These are phyloP conservation scores for Omphalea diandra DNA, from an alignment of 441 rosid species.

Conservation along the genomic window DNA sequence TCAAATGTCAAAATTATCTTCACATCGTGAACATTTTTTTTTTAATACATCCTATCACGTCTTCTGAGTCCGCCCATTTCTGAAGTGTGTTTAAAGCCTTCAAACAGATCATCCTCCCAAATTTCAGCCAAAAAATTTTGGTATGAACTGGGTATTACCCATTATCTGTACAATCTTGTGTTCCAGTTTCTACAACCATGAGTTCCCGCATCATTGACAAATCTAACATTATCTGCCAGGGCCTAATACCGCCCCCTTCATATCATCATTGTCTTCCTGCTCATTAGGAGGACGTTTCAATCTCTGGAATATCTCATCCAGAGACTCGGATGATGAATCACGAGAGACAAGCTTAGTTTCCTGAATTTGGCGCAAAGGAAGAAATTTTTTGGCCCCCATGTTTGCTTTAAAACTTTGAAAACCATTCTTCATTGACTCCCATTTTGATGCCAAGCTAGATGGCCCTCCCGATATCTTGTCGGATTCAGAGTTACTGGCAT, in stretches of 20 bases:
- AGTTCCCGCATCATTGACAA: slow-evolving; percentile 2
- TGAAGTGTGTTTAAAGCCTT: slow-evolving; percentile 10
- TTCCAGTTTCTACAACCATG: slow-evolving; percentile 19
- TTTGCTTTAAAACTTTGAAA: slow-evolving; percentile 86
- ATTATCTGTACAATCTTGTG: slow-evolving; percentile 35
- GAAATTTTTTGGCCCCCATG: slow-evolving; percentile 63
- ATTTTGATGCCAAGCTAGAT: slow-evolving; percentile 61
- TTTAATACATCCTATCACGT: neutral
- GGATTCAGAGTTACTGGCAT: slow-evolving; percentile 38
- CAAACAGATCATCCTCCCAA: slow-evolving; percentile 12
- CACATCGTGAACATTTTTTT: neutral
- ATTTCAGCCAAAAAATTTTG: slow-evolving; percentile 4
- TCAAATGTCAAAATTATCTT: slow-evolving; percentile 3
- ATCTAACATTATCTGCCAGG: slow-evolving; percentile 25
- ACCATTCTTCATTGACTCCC: slow-evolving; percentile 85
- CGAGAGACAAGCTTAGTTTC: slow-evolving; percentile 43
- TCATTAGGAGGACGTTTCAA: slow-evolving; percentile 68
- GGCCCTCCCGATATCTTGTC: slow-evolving; percentile 40
- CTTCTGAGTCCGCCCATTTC: slow-evolving; percentile 11
- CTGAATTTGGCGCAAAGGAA: slow-evolving; percentile 57
- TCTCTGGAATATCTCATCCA: slow-evolving; percentile 90
- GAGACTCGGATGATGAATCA: slow-evolving; percentile 55
- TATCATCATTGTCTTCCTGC: slow-evolving; percentile 45
- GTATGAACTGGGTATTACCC: slow-evolving; percentile 9
- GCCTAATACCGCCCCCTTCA: too few relatives aligned